Evolutionary conservation across 257 asterid species (phyloP).

Genomic region (Phtheirospermum japonicum): DNA sequence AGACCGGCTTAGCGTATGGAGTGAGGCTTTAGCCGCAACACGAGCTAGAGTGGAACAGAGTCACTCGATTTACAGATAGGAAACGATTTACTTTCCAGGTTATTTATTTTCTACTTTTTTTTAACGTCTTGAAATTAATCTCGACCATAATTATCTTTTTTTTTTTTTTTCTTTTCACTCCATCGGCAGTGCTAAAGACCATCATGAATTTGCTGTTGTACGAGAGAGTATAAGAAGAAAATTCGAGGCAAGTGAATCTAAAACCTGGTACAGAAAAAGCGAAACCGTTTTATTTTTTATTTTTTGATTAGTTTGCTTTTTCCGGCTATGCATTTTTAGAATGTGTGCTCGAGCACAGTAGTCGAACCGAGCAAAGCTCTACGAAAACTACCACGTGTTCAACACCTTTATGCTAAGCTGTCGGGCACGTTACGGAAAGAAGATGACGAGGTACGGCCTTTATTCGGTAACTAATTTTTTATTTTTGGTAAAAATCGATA

Average conservation of each 20-base stretch:
- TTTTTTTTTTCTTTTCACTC: too few species aligned
- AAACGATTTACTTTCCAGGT: conserved; percentile 88
- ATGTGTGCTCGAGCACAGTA: conserved; percentile 55
- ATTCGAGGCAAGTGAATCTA: conserved; percentile 69
- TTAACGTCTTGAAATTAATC: too few species aligned
- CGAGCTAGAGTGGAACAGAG: conserved; percentile 78
- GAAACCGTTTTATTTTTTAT: neutral
- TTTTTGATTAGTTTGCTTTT: conserved; percentile 15
- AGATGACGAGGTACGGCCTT: conserved; percentile 73
- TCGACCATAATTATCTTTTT: too few species aligned
- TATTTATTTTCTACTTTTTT: conserved; percentile 27
- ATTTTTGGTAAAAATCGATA: neutral
- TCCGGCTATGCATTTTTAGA: conserved; percentile 41
- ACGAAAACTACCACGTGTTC: conserved; percentile 79
- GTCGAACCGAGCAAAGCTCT: conserved; percentile 79
- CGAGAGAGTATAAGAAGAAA: conserved; percentile 76
- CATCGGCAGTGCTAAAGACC: conserved; percentile 72
- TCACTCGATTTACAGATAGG: conserved; percentile 77
- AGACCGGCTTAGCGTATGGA: conserved; percentile 54
- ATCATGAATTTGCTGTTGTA: conserved; percentile 84
- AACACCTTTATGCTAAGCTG: conserved; percentile 89
- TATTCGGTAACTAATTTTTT: neutral
- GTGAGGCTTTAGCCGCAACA: conserved; percentile 98
- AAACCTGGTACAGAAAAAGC: neutral
- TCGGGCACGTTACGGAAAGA: conserved; percentile 62